phyloP scores from a whole-genome alignment of 371 early-diverging fungal genomes.

The Rhizopus sp. region DNA sequence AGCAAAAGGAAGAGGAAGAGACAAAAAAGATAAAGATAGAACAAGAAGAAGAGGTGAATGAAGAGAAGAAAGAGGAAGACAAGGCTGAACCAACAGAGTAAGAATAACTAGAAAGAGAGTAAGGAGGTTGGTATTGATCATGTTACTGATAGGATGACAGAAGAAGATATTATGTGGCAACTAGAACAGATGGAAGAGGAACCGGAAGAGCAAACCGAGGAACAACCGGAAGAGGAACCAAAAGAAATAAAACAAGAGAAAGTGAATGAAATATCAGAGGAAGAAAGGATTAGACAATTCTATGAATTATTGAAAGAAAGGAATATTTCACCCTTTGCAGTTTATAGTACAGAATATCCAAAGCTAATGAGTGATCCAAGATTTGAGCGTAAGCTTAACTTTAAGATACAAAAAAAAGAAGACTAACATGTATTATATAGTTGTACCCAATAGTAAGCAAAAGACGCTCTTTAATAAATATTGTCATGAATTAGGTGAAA shows the following conservation, averaged over 20 bases:
- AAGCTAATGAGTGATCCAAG: slow-evolving; percentile 60
- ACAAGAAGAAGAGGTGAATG: slow-evolving; percentile 2
- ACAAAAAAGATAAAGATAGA: slow-evolving; percentile 23
- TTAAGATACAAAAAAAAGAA: too few species aligned
- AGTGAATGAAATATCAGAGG: slow-evolving; percentile 26
- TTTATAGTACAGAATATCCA: slow-evolving; percentile 70
- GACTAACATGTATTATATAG: slow-evolving; percentile 11
- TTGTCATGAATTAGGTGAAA: slow-evolving; percentile 61
- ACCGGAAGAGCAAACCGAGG: neutral
- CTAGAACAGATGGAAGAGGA: slow-evolving; percentile 49
- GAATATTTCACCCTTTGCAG: slow-evolving; percentile 72
- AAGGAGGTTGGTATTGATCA: too few species aligned
- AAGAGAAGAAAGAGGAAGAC: neutral
- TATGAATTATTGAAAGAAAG: slow-evolving; percentile 66
- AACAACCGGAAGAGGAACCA: slow-evolving; percentile 3
- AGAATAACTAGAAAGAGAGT: neutral
- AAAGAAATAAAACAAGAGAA: slow-evolving; percentile 1
- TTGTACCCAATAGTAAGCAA: slow-evolving; percentile 43
- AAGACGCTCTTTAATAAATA: slow-evolving; percentile 70
- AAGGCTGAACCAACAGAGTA: slow-evolving; percentile 29
- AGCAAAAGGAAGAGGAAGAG: slow-evolving; percentile 27
- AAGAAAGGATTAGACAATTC: slow-evolving; percentile 43
- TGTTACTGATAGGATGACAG: slow-evolving; percentile 57
- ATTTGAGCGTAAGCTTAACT: slow-evolving; percentile 45
- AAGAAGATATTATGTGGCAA: slow-evolving; percentile 73